These are phyloP conservation scores for Raffaelea deltoideospora DNA, from an alignment of 2,329 filamentous ascomycete species.

Conservation along the genomic window DNA sequence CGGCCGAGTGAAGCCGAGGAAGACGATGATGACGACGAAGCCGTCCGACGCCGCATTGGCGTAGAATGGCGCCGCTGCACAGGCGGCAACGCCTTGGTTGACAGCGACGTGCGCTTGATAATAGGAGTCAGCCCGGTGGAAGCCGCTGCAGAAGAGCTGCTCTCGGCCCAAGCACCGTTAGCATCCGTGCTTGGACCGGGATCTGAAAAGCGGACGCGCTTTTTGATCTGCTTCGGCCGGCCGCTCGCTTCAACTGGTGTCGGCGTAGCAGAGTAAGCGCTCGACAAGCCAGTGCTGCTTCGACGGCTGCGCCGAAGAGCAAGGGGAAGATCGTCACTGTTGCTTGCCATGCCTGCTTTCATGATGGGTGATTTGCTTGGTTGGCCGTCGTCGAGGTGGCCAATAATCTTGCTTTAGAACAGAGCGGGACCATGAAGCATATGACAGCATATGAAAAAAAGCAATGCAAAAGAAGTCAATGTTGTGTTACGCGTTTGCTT, in stretches of 20 bases:
- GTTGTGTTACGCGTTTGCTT: too few relatives aligned
- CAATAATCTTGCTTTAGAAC: too few relatives aligned
- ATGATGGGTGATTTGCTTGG: not conserved
- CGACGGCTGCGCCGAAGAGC: constrained; percentile 40
- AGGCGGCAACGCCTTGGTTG: not conserved
- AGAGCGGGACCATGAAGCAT: too few relatives aligned
- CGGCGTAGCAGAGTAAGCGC: constrained; percentile 2
- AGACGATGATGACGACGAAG: constrained; percentile 1
- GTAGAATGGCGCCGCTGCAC: constrained; percentile 27
- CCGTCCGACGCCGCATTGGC: constrained; percentile 14
- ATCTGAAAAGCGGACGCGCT: constrained; percentile 44
- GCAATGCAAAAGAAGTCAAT: too few relatives aligned
- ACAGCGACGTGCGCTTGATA: constrained; percentile 34
- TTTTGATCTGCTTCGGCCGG: too few relatives aligned
- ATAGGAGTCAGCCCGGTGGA: constrained; percentile 42
- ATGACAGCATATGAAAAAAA: too few relatives aligned
- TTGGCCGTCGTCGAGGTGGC: too few relatives aligned
- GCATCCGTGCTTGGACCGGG: constrained; percentile 20
- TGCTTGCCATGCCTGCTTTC: too few relatives aligned
- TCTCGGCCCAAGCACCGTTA: too few relatives aligned
- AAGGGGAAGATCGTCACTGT: constrained; percentile 31
- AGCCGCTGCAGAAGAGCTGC: too few relatives aligned
- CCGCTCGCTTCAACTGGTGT: constrained; percentile 6
- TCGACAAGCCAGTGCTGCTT: constrained; percentile 15
- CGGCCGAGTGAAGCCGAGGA: too few relatives aligned